Evolutionary conservation across 495 filamentous ascomycete species (phyloP).

Genomic region (Xylaria acuta): DNA sequence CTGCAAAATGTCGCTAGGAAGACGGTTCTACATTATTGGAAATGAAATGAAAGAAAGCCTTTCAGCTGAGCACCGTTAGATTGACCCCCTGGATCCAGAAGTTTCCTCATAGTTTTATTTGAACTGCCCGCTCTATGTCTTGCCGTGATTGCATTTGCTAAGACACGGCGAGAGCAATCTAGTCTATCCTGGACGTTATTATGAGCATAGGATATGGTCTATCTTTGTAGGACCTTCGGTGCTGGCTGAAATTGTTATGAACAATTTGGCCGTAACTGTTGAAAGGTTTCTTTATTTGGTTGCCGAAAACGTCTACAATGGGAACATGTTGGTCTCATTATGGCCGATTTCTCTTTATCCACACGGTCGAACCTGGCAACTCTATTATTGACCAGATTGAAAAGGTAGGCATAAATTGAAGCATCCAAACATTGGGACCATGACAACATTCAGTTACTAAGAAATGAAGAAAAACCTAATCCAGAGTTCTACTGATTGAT

Average conservation of each 20-base stretch:
- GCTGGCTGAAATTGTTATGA: background rate
- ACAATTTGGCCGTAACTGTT: background rate
- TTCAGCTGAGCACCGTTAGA: background rate
- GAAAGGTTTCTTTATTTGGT: constrained; percentile 1
- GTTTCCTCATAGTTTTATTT: background rate
- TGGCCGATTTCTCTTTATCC: background rate
- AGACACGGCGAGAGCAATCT: background rate
- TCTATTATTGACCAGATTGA: background rate
- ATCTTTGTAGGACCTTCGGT: background rate
- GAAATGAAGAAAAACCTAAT: background rate
- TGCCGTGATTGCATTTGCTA: background rate
- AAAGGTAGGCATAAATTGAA: background rate
- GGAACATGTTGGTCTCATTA: background rate
- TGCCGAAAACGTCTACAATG: background rate
- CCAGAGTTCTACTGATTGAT: background rate
- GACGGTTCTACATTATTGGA: background rate
- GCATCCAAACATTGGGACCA: background rate
- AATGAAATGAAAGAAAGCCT: background rate
- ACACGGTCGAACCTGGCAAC: background rate
- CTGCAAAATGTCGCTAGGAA: background rate
- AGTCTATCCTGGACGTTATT: background rate
- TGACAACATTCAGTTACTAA: background rate
- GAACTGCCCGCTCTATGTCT: background rate
- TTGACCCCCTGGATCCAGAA: background rate
- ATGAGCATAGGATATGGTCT: background rate